These are phyloP conservation scores for Aspergillus biplanus DNA, from an alignment of 495 filamentous ascomycete genomes.

Conservation along the genomic window DNA sequence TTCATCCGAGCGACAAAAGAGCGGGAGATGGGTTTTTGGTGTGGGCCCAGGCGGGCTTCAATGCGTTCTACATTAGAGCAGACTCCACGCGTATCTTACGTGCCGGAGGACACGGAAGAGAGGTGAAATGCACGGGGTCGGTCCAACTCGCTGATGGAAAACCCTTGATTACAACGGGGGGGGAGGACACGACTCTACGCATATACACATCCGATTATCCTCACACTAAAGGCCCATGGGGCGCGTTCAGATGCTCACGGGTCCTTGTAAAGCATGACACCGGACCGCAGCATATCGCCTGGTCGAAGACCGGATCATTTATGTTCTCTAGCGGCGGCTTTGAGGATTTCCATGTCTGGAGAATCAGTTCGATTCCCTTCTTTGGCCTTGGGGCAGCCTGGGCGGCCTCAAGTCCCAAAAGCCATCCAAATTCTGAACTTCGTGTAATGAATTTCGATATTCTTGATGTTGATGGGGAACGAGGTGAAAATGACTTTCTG, in stretches of 20 bases:
- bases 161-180: constrained; percentile 71
- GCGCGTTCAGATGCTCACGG: constrained; percentile 57
- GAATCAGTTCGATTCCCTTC: constrained; percentile 55
- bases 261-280: constrained; percentile 74
- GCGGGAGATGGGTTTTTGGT: constrained; percentile 44
- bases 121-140: constrained; percentile 79
- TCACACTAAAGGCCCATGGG: constrained; percentile 28
- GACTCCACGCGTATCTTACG: constrained; percentile 59
- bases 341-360: constrained; percentile 91
- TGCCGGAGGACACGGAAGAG: constrained; percentile 78
- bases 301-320: constrained; percentile 64
- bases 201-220: constrained; percentile 44
- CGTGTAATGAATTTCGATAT: constrained; percentile 77
- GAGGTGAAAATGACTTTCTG: constrained; percentile 40
- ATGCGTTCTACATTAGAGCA: constrained; percentile 51
- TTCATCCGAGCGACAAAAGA: constrained; percentile 39
- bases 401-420: constrained; percentile 63
- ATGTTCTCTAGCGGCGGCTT: constrained; percentile 84
- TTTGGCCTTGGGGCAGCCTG: constrained; percentile 63
- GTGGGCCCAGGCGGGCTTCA: constrained; percentile 53
- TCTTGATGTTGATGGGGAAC: constrained; percentile 39
- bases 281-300: constrained; percentile 81
- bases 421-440: constrained; percentile 67
- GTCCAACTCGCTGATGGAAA: constrained; percentile 26
- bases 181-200: constrained; percentile 86